Percentiles rank a stretch among this genome's conserved stretches.
Conservation (phyloP, 2,329 filamentous ascomycete genomes). For the Bisporella sp. region DNA sequence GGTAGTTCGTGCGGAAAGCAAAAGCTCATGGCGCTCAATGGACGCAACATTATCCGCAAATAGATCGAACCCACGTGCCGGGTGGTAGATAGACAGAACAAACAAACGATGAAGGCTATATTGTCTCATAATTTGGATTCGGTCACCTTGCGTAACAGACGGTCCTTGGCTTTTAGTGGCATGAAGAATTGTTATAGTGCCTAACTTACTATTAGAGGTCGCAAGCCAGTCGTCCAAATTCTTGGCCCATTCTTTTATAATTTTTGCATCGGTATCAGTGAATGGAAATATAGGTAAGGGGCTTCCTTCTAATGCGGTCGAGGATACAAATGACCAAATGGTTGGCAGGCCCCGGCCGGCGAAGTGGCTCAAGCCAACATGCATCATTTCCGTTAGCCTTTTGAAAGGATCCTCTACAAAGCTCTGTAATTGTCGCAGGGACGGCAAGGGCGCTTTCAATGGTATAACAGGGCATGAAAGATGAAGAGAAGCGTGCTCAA, state of each 20-base stretch:
- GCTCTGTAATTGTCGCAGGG: constrained; percentile 23
- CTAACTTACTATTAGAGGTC: constrained; percentile 28
- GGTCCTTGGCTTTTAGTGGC: constrained; percentile 3
- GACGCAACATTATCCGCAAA: constrained; percentile 32
- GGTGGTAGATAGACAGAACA: constrained; percentile 37
- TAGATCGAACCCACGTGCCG: constrained; percentile 33
- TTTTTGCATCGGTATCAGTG: constrained; percentile 32
- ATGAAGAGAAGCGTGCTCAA: constrained; percentile 37
- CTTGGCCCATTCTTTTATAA: constrained; percentile 36
- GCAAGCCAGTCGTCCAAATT: constrained; percentile 36
- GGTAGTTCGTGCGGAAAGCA: constrained; percentile 34
- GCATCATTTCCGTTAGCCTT: constrained; percentile 37
- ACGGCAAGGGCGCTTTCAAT: constrained; percentile 28
- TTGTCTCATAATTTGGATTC: constrained; percentile 32
- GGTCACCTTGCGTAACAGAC: constrained; percentile 26
- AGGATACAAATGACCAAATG: constrained; percentile 35
- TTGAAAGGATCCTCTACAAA: constrained; percentile 35
- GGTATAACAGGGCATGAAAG: constrained; percentile 35
- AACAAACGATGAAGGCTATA: constrained; percentile 35
- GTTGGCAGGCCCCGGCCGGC: constrained; percentile 35
- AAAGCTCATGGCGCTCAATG: constrained; percentile 33
- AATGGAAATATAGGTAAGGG: constrained; percentile 23
- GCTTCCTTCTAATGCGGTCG: constrained; percentile 12
- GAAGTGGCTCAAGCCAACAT: constrained; percentile 35
- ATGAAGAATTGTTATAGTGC: neutral